Percentiles rank a stretch among this genome's conserved stretches.
These are phyloP conservation scores for Hibiscus trionum DNA, from an alignment of 345 rosid species.

Conservation along the genomic window DNA sequence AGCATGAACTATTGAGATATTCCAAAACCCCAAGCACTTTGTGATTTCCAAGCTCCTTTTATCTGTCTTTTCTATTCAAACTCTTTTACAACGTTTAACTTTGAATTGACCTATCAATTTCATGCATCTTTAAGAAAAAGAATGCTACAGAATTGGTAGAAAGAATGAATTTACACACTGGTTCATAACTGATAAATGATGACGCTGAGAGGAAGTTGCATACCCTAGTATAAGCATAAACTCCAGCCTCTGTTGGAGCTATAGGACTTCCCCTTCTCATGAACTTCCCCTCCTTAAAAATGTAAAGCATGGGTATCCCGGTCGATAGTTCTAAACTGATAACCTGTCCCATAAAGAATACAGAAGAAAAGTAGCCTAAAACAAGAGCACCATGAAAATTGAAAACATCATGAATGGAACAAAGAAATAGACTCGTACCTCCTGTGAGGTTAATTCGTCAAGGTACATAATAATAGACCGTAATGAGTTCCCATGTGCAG, in stretches of 20 bases:
- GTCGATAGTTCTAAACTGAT: conserved; percentile 81
- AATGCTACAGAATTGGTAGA: not conserved
- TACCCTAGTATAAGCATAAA: conserved; percentile 91
- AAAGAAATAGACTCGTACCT: conserved; percentile 37
- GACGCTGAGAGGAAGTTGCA: conserved; percentile 10
- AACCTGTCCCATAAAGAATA: conserved; percentile 33
- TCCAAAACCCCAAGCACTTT: not conserved
- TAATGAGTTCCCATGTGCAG: conserved; percentile 93
- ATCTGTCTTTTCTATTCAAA: not conserved
- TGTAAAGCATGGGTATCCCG: conserved; percentile 93
- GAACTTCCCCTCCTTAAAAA: conserved; percentile 82
- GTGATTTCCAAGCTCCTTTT: not conserved
- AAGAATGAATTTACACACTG: not conserved
- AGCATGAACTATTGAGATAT: not conserved
- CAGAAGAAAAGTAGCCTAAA: not conserved
- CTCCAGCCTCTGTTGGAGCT: conserved; percentile 86
- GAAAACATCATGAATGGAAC: not conserved
- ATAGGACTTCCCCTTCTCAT: conserved; percentile 85
- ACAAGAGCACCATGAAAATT: not conserved
- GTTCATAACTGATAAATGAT: conserved; percentile 1
- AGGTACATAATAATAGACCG: conserved; percentile 97
- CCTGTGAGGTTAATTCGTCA: conserved; percentile 88
- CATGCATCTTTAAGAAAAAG: not conserved
- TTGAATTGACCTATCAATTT: not conserved
- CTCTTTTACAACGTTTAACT: not conserved